A percentile compares a stretch with the other conserved stretches of the same genome.
phyloP scores from a whole-genome alignment of 768 basidiomycete genomes.

The Pleurotus sapidus region DNA sequence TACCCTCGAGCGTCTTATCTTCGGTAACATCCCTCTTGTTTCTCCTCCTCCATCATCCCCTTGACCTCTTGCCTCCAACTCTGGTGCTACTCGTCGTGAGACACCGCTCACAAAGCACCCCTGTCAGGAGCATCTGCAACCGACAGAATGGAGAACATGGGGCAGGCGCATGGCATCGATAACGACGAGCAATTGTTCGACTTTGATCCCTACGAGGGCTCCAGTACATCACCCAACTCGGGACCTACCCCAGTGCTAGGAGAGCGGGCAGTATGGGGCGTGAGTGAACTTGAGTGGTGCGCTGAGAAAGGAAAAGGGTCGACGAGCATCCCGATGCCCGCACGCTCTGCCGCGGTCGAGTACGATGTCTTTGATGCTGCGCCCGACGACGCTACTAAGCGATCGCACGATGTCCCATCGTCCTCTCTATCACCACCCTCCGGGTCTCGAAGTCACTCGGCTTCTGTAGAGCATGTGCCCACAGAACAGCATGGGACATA shows the following conservation, averaged over 20 bases:
- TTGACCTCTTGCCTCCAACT: not conserved
- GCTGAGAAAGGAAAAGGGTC: slow-evolving; percentile 54
- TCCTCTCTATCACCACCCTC: slow-evolving; percentile 23
- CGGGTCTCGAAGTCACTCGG: slow-evolving; percentile 8
- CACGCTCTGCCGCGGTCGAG: slow-evolving; percentile 28
- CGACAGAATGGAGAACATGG: slow-evolving; percentile 21
- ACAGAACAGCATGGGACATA: not conserved
- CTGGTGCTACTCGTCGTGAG: not conserved
- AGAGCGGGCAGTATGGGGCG: not conserved
- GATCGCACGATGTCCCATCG: not conserved
- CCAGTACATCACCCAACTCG: slow-evolving; percentile 3
- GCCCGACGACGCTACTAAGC: not conserved
- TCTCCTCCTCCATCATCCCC: slow-evolving; percentile 12
- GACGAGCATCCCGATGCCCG: slow-evolving; percentile 47
- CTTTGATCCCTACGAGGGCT: slow-evolving; percentile 44
- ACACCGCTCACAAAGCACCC: not conserved
- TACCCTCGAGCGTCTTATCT: slow-evolving; percentile 12
- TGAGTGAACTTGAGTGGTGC: not conserved
- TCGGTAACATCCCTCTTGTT: slow-evolving; percentile 10
- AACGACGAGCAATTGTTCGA: slow-evolving; percentile 50
- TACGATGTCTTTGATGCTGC: slow-evolving; percentile 38
- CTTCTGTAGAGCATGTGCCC: not conserved
- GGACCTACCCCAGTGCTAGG: not conserved
- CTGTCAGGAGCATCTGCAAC: slow-evolving; percentile 15
- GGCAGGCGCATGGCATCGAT: slow-evolving; percentile 44